Percentiles rank a stretch among this genome's conserved stretches.
phyloP scores from a whole-genome alignment of 805 yeast genomes.

The Candida ponderosae region DNA sequence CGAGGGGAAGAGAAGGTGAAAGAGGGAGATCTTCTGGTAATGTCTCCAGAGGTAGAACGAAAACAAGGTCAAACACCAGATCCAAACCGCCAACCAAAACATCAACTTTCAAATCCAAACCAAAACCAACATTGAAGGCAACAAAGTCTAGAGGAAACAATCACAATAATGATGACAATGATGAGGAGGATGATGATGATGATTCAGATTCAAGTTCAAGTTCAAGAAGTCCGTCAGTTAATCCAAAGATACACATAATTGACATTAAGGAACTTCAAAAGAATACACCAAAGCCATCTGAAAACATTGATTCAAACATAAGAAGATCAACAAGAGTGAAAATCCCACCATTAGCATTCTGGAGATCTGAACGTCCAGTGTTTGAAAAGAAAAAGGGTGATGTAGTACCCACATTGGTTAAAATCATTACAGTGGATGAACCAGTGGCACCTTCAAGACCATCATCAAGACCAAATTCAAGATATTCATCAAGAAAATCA shows the following conservation, averaged over 20 bases:
- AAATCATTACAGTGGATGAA: conserved; percentile 39
- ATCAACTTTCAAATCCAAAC: neutral
- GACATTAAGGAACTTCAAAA: conserved; percentile 12
- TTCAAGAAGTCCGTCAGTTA: conserved; percentile 2
- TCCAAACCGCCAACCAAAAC: neutral
- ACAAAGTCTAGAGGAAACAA: conserved; percentile 1
- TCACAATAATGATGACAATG: neutral
- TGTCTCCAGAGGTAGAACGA: too few relatives aligned
- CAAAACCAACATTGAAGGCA: too few relatives aligned
- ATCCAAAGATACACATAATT: conserved; percentile 7
- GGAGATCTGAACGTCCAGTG: conserved; percentile 76
- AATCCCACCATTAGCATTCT: conserved; percentile 68
- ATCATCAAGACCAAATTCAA: conserved; percentile 6
- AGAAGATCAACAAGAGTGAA: conserved; percentile 62
- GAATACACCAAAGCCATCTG: conserved; percentile 9
- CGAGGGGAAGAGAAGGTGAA: neutral
- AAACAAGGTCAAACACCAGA: neutral
- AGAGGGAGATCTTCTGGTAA: too few relatives aligned
- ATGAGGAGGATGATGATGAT: conserved; percentile 1
- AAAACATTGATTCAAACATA: conserved; percentile 9
- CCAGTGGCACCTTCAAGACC: conserved; percentile 11
- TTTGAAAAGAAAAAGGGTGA: conserved; percentile 35
- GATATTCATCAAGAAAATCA: conserved; percentile 4
- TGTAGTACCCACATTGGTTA: conserved; percentile 48
- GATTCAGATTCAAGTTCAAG: conserved; percentile 2